phyloP scores from a whole-genome alignment of 176 grass and related monocot genomes.

The Saccharum officinarum region DNA sequence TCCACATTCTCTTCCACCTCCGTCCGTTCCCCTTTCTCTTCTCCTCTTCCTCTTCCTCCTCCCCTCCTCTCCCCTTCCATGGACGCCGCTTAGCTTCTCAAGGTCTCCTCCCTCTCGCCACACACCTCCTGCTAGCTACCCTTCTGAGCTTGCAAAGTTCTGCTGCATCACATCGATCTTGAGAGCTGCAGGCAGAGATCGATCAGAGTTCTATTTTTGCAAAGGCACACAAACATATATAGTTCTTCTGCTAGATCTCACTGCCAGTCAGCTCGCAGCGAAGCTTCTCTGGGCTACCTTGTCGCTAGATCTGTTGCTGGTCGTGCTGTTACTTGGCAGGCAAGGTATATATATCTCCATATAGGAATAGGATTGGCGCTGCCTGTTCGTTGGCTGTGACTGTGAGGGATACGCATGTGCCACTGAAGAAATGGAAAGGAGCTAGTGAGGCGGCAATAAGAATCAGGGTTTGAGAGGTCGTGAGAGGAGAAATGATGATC shows the following conservation, averaged over 20 bases:
- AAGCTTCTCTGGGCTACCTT: constrained; percentile 31
- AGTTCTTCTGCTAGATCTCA: constrained; percentile 46
- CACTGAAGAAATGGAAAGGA: constrained; percentile 44
- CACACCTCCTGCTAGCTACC: constrained; percentile 12
- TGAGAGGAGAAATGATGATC: constrained; percentile 88
- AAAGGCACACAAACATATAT: constrained; percentile 21
- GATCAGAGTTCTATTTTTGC: constrained; percentile 40
- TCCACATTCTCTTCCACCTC: constrained; percentile 67
- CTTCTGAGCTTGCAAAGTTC: constrained; percentile 38
- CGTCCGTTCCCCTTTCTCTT: constrained; percentile 60
- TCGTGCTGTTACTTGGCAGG: constrained; percentile 45
- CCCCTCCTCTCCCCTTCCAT: constrained; percentile 41
- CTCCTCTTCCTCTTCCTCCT: constrained; percentile 31
- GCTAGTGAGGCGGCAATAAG: not conserved
- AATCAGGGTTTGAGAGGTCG: constrained; percentile 56
- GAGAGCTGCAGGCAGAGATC: constrained; percentile 23
- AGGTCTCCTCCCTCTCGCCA: constrained; percentile 26
- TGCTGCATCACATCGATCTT: constrained; percentile 34
- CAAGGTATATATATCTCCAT: constrained; percentile 33
- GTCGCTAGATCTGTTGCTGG: constrained; percentile 57
- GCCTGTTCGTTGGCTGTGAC: not conserved
- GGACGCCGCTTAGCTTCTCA: constrained; percentile 35
- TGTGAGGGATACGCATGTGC: not conserved
- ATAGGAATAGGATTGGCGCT: constrained; percentile 26
- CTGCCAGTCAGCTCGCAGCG: constrained; percentile 17